phyloP scores from a whole-genome alignment of 2,329 filamentous ascomycete species.

The Claviceps pazoutovae region DNA sequence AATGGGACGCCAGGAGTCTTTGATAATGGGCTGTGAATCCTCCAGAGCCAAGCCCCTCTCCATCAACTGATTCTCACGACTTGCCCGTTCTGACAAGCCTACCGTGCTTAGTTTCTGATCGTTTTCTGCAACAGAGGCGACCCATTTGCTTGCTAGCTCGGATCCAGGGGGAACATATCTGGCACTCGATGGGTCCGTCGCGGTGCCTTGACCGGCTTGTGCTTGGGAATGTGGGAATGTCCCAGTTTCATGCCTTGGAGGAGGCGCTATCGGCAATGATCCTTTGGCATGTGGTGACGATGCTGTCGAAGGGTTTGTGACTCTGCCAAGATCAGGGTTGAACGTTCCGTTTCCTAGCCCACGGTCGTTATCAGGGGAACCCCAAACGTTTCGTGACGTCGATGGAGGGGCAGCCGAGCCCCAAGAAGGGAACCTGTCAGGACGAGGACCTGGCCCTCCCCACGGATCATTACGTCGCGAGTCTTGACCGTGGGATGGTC shows the following conservation, averaged over 20 bases:
- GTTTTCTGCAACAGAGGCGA: constrained; percentile 27
- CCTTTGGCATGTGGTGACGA: constrained; percentile 21
- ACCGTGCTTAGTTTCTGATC: constrained; percentile 31
- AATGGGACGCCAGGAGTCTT: constrained; percentile 39
- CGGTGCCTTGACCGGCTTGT: constrained; percentile 11
- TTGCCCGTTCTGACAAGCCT: constrained; percentile 24
- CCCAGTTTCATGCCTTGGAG: constrained; percentile 14
- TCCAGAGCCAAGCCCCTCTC: constrained; percentile 30
- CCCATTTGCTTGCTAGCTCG: constrained; percentile 28
- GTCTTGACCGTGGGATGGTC: constrained; percentile 20
- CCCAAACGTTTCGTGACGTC: constrained; percentile 53
- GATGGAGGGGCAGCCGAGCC: constrained; percentile 27
- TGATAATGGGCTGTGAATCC: constrained; percentile 33
- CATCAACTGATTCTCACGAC: constrained; percentile 29
- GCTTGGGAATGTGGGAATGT: constrained; percentile 9
- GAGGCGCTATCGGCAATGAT: constrained; percentile 33
- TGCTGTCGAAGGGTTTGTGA: constrained; percentile 24
- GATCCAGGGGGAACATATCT: constrained; percentile 16
- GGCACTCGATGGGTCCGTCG: constrained; percentile 18
- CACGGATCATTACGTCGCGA: constrained; percentile 21
- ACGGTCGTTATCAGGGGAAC: constrained; percentile 54
- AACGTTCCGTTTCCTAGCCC: constrained; percentile 70
- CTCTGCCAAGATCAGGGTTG: constrained; percentile 42
- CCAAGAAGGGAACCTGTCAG: constrained; percentile 40
- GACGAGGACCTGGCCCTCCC: constrained; percentile 24